Evolutionary conservation across 2,329 filamentous ascomycete genomes (phyloP), one percentile per base, ranked within the genome.

Genomic region (Massarina eburnea): DNA sequence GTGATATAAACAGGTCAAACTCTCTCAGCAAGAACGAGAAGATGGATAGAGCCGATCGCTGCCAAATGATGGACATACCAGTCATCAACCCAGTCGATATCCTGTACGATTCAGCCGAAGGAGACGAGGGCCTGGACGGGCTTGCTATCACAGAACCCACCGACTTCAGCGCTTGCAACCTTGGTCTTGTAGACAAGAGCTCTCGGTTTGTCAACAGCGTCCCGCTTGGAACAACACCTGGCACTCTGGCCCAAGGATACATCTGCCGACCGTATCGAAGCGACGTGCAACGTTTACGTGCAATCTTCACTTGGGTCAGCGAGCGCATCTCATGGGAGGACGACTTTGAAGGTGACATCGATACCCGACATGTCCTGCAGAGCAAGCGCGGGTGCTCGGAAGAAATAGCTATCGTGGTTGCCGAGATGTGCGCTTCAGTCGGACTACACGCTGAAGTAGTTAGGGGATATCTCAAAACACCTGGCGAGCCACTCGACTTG

Each of bases 231-330:
- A 90, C 88, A 1, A 96, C 88, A 14, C 84, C 92, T 0, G 81
- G 86, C 20, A 88, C 86, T 22, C 76, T 99, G 14, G 91, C 94
- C 0, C 94, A 94, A 46, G 89, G 86, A 1, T 96, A 96, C 65
- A 84, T 99, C 9, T 99, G 95, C 64, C 83, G 94, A 21, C 95
- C 94, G 0, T 96, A 96, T 68, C 82, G 91, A 48, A 96, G 89
- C 69, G 92, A 97, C 59, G 89, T 96, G 1, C 94, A 99, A 68
- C 83, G 91, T 27, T 73, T 99, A 20, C 83, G 95, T 19, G 92
- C 94, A 14, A 97, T 99, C 51, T 99, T 97, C 63, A 96, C 89
- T 1, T 99, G 92, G 92, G 89, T 95, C 4, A 83, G 89, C n/a
- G 94, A 99, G 67, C 91, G 92, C 58, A 85, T 99, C 45, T 82